Base-by-base conservation (phyloP, 2,329 filamentous ascomycete genomes). In the Pyricularia sp. region DNA sequence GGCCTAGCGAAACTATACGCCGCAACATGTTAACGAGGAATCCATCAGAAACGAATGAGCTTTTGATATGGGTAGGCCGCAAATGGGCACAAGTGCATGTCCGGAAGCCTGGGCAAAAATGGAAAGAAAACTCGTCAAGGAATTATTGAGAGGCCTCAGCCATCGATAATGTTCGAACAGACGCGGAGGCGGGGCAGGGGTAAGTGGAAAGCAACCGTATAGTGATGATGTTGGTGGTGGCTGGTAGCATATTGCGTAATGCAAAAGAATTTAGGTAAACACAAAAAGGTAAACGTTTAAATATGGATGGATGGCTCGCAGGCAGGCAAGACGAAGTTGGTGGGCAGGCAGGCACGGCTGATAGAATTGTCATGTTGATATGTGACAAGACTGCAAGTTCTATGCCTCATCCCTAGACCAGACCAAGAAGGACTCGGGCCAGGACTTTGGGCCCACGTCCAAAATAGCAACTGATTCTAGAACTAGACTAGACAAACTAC, bases 1-100 rank as follows among this genome's bases (percentile, higher is more conserved):
- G 79, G 77, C 81, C 80, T 70, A 79, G 74, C 71, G 79, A 81
- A 74, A 77, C 81, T 82, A 81, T 74, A 72, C 78, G 77, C 70
- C 78, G 78, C 69, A 81, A 75, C 80, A 82, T 81, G 74, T 82
- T 73, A 81, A 79, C 23, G 50, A 50, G 65, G 42, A 23, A 67
- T 63, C 63, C 68, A 67, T 68, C 70, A 75, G 59, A 28, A 26
- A 28, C 25, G 23, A 28, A 17, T 2, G 59, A 4, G 12, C 26
- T 4, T 63, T 28, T 59, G 7, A 61, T 1, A 26, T 26, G 3
- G 23, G 23, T 12, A 61, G 58, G 58, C 25, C 26, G 12, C 25
- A 63, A 7, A 28, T 28, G 14, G 26, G 25, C 25, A 28, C 26
- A 23, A 30, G 26, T 28, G 25, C 10, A 28, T 28, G 59, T 10